A percentile compares a stretch with the other conserved stretches of the same genome.
Conservation (phyloP, 306 rosid genomes). For the Malus asiatica region DNA sequence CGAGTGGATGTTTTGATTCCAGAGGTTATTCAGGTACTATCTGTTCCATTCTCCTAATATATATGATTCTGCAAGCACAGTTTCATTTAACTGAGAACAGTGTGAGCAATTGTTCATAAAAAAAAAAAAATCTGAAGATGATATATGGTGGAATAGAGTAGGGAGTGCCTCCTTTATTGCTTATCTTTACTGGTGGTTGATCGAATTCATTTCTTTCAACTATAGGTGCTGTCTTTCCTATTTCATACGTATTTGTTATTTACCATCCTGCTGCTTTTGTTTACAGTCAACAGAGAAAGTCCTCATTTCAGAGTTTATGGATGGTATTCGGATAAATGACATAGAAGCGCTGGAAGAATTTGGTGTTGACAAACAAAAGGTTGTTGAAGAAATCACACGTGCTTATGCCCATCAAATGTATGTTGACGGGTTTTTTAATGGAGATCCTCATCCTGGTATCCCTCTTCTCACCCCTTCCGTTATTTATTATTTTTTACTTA, state of each 20-base stretch:
- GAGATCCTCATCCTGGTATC: slow-evolving; percentile 98
- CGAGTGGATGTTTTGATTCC: slow-evolving; percentile 87
- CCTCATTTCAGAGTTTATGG: slow-evolving; percentile 91
- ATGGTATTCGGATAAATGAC: slow-evolving; percentile 93
- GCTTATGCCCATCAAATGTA: slow-evolving; percentile 98
- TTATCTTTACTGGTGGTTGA: background rate
- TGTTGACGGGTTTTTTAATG: slow-evolving; percentile 93
- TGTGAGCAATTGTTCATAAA: background rate
- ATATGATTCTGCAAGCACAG: background rate
- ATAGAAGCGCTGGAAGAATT: slow-evolving; percentile 57
- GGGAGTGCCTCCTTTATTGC: background rate
- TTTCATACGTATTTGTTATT: background rate
- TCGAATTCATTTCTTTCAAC: background rate
- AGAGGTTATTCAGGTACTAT: slow-evolving; percentile 80
- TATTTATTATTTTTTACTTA: background rate
- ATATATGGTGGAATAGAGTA: background rate
- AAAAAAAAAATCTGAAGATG: background rate
- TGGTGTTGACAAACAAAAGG: slow-evolving; percentile 76
- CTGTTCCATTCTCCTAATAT: background rate
- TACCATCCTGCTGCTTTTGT: slow-evolving; percentile 21
- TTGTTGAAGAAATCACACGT: slow-evolving; percentile 93
- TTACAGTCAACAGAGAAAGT: slow-evolving; percentile 83
- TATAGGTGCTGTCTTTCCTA: background rate
- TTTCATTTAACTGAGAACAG: background rate
- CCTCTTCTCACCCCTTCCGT: background rate